Evolutionary conservation across 306 rosid genomes (phyloP), one percentile per base, ranked within the genome.

Genomic region (Inga oerstediana): DNA sequence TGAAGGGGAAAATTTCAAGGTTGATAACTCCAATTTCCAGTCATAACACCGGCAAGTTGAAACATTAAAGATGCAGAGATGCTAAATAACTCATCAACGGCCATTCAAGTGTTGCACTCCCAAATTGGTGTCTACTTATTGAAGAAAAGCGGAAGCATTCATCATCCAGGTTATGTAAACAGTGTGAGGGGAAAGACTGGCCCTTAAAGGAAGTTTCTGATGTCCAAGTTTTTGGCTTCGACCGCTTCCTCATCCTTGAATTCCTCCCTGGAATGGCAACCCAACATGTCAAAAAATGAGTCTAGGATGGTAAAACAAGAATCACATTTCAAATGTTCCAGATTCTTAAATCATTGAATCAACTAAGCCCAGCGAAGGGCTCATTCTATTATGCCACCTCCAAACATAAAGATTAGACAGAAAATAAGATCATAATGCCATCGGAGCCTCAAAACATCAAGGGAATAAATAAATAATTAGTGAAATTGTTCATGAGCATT

Each of bases 251-350:
- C 99, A 77, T 91, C 97, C 90, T 96, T 96, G 87, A 96, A 96
- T 82, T 96, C 99, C 90, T 96, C 99, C 90, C 99, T 96, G 93
- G 82, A 84, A 91, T 80, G 44, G 48, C 79, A 80, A 73, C 62
- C 62, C 32, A 24, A 75, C 34, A 46, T 81, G 43, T 15, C 41
- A 73, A 74, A 59, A 59, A 54, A 78, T 11, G 11, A 78, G 59
- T 83, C 24, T 52, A 37, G 13, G 20, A 58, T 45, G 75, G 72
- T 58, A 15, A 70, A 70, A 43, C 75, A 17, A 62, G 49, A 80
- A 41, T 73, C 54, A 37, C 22, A 48, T 51, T 39, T 51, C 65
- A 46, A 27, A 73, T 22, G 12, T 77, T 48, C 64, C 75, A 71
- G 81, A 79, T 58, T 41, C 61, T 76, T 16, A 20, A 72, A 58